Evolutionary conservation across 768 basidiomycete genomes (phyloP).

Genomic region (Leccinum variicolor): DNA sequence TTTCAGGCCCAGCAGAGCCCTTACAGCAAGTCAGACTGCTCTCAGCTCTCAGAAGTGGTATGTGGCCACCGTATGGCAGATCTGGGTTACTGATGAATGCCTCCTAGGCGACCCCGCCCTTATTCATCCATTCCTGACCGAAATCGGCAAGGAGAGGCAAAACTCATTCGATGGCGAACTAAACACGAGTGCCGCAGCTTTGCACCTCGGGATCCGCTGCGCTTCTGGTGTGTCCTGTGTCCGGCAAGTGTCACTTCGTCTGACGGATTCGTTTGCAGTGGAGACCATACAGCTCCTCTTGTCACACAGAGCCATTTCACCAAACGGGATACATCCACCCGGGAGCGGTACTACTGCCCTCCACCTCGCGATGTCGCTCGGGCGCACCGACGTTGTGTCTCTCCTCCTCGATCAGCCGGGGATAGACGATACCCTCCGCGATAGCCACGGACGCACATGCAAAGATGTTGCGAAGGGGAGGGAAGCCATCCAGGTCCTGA

Average conservation of each 20-base stretch:
- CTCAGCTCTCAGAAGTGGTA: conserved; percentile 60
- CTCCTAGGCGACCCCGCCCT: conserved; percentile 65
- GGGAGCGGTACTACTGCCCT: conserved; percentile 71
- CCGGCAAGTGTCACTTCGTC: background rate
- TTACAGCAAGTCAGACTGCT: conserved; percentile 65
- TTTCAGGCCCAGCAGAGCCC: conserved; percentile 35
- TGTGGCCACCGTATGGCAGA: conserved; percentile 12
- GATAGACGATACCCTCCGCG: conserved; percentile 75
- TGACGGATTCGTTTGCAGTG: conserved; percentile 34
- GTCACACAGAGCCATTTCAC: conserved; percentile 72
- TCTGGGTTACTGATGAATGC: background rate
- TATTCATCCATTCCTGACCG: conserved; percentile 79
- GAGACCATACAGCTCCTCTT: conserved; percentile 69
- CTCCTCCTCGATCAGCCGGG: conserved; percentile 75
- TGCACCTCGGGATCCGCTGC: conserved; percentile 83
- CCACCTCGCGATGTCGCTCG: conserved; percentile 69
- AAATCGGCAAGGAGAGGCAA: conserved; percentile 65
- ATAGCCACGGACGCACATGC: conserved; percentile 63
- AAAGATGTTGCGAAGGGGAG: conserved; percentile 69
- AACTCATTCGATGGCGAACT: conserved; percentile 45
- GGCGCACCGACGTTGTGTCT: conserved; percentile 66
- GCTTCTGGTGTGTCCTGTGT: conserved; percentile 53
- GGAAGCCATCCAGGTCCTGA: conserved; percentile 63
- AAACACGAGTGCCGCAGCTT: conserved; percentile 69
- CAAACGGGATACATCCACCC: conserved; percentile 72